A percentile compares a stretch with the other conserved stretches of the same genome.
Conservation (phyloP, 2,329 filamentous ascomycete genomes). For the Aureobasidium sp. region DNA sequence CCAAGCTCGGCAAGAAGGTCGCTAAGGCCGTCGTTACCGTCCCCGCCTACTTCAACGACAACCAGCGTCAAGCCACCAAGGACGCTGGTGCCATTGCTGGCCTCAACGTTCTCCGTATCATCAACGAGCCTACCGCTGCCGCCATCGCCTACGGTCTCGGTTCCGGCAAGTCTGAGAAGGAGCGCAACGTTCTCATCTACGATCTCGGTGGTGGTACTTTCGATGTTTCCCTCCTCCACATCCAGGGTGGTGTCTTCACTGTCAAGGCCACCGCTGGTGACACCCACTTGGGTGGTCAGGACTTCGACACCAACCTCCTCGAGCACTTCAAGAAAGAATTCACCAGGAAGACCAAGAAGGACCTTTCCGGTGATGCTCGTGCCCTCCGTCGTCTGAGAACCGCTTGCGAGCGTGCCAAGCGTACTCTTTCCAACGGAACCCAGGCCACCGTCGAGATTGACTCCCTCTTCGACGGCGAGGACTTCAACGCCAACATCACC, state of each 20-base stretch:
- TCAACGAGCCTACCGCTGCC: constrained; percentile 98
- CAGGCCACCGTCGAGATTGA: constrained; percentile 98
- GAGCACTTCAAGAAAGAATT: constrained; percentile 98
- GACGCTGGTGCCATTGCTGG: constrained; percentile 96
- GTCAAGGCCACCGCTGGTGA: constrained; percentile 98
- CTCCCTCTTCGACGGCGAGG: constrained; percentile 95
- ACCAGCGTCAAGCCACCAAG: constrained; percentile 99
- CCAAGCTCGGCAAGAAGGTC: constrained; percentile 97
- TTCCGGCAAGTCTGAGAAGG: constrained; percentile 82
- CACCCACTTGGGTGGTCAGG: constrained; percentile 89
- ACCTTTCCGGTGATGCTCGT: constrained; percentile 75
- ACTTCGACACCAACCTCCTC: constrained; percentile 93
- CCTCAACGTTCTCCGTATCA: constrained; percentile 98
- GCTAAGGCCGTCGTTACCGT: constrained; percentile 99
- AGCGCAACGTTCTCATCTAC: constrained; percentile 99
- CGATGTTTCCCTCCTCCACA: constrained; percentile 98
- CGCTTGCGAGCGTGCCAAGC: constrained; percentile 99
- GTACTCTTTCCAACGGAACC: constrained; percentile 93
- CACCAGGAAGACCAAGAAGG: constrained; percentile 67
- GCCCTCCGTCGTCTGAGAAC: constrained; percentile 93
- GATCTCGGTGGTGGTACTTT: constrained; percentile 99
- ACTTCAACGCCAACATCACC: constrained; percentile 95
- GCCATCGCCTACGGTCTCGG: constrained; percentile 98
- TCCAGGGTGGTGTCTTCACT: constrained; percentile 98
- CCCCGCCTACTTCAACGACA: constrained; percentile 99